Conservation (phyloP, 495 filamentous ascomycete species). For the Hyaloscypha hepaticicola region DNA sequence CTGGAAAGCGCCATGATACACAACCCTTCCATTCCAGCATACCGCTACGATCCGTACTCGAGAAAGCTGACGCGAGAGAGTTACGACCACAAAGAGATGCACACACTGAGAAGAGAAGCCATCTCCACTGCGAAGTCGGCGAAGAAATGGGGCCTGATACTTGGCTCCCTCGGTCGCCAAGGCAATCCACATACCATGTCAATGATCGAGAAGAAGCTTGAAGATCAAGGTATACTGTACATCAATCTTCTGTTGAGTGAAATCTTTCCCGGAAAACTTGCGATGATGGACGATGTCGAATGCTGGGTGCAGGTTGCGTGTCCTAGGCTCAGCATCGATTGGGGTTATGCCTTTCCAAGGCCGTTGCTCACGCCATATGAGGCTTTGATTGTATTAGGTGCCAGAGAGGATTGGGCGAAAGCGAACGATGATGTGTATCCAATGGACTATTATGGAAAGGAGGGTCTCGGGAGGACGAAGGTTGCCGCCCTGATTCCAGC, state of each 20-base stretch:
- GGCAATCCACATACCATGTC: constrained; percentile 92
- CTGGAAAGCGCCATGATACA: constrained; percentile 99
- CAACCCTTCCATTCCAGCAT: constrained; percentile 85
- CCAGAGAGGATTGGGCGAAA: constrained; percentile 71
- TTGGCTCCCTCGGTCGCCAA: constrained; percentile 88
- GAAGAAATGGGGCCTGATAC: constrained; percentile 88
- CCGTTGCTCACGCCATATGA: constrained; percentile 94
- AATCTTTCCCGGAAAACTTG: constrained; percentile 94
- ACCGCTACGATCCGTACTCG: constrained; percentile 96
- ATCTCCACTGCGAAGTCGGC: constrained; percentile 72
- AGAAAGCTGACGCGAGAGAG: constrained; percentile 84
- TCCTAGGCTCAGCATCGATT: constrained; percentile 92
- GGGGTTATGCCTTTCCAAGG: constrained; percentile 92
- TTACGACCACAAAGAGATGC: constrained; percentile 89
- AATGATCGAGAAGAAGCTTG: constrained; percentile 75
- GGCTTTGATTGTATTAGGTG: constrained; percentile 81
- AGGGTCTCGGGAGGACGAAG: constrained; percentile 71
- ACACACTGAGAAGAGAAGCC: constrained; percentile 71
- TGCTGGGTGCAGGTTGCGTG: constrained; percentile 98
- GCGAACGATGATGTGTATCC: constrained; percentile 75
- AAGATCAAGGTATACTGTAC: constrained; percentile 65
- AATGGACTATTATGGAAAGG: constrained; percentile 97
- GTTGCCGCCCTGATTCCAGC: background rate
- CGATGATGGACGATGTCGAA: constrained; percentile 87
- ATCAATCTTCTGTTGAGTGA: constrained; percentile 85